A percentile compares a stretch with the other conserved stretches of the same genome.
Evolutionary conservation across 441 rosid genomes (phyloP).

Genomic region (Erysimum pusillum): DNA sequence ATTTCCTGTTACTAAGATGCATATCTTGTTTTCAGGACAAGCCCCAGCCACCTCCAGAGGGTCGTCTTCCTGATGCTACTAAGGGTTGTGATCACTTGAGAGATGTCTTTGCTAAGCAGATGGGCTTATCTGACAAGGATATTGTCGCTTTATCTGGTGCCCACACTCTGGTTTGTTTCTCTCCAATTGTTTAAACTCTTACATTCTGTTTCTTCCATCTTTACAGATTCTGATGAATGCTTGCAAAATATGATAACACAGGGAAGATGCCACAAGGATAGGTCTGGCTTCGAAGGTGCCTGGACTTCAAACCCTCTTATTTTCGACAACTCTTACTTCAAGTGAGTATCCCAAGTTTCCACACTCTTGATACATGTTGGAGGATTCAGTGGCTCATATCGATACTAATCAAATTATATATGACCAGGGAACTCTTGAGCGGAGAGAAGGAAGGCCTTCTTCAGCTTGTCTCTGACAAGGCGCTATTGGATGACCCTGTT

Average conservation of each 20-base stretch:
- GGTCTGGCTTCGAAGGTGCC: slow-evolving; percentile 96
- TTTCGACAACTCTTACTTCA: slow-evolving; percentile 90
- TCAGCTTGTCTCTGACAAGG: slow-evolving; percentile 81
- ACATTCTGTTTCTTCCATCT: background rate
- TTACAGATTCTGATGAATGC: slow-evolving; percentile 6
- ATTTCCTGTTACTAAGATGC: background rate
- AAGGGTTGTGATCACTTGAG: slow-evolving; percentile 90
- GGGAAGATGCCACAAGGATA: slow-evolving; percentile 97
- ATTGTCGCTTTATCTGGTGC: slow-evolving; percentile 96
- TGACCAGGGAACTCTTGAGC: slow-evolving; percentile 74
- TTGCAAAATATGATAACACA: slow-evolving; percentile 35
- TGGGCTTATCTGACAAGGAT: slow-evolving; percentile 93
- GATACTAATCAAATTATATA: background rate
- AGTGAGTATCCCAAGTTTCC: slow-evolving; percentile 52
- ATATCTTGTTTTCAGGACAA: slow-evolving; percentile 71
- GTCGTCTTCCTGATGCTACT: slow-evolving; percentile 93
- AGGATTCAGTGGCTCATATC: background rate
- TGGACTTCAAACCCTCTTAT: slow-evolving; percentile 93
- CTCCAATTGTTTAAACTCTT: background rate
- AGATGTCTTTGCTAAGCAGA: slow-evolving; percentile 63
- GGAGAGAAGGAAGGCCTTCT: slow-evolving; percentile 91
- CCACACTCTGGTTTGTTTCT: slow-evolving; percentile 81
- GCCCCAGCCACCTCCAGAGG: slow-evolving; percentile 89
- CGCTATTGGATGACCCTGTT: slow-evolving; percentile 73
- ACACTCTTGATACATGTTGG: background rate